phyloP scores from a whole-genome alignment of 2,329 filamentous ascomycete genomes.

The Coccinonectria pachysandricola region DNA sequence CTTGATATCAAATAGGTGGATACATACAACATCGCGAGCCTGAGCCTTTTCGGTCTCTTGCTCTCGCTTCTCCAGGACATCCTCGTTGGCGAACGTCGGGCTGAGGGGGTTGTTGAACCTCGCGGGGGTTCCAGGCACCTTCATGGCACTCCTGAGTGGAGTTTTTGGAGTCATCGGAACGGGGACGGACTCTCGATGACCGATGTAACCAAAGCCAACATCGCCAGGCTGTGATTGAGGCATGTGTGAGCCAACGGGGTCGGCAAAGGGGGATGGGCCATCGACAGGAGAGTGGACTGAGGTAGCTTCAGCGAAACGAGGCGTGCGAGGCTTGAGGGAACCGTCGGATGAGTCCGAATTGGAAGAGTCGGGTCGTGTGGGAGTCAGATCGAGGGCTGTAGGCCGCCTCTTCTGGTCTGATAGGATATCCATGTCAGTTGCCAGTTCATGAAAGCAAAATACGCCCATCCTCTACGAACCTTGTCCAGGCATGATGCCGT shows the following conservation, averaged over 20 bases:
- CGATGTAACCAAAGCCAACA: constrained; percentile 87
- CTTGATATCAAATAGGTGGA: no score
- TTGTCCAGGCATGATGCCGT: constrained; percentile 28
- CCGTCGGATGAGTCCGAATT: constrained; percentile 42
- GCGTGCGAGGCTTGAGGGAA: constrained; percentile 60
- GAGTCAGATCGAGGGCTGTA: constrained; percentile 42
- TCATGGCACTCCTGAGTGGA: constrained; percentile 84
- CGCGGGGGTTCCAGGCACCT: constrained; percentile 71
- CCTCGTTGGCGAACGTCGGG: constrained; percentile 84
- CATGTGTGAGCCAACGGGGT: constrained; percentile 42
- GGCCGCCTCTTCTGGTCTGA: constrained; percentile 47
- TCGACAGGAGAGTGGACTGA: constrained; percentile 70
- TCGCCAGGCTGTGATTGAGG: constrained; percentile 67
- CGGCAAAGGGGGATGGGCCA: constrained; percentile 45
- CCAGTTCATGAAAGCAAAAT: no score
- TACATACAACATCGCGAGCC: constrained; percentile 72
- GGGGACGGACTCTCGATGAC: constrained; percentile 47
- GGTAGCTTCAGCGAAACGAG: constrained; percentile 73
- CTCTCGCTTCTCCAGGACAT: constrained; percentile 77
- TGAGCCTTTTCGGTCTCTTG: constrained; percentile 75
- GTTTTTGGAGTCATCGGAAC: constrained; percentile 61
- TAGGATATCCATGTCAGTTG: constrained; percentile 12
- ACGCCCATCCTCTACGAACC: no score
- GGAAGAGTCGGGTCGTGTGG: constrained; percentile 37
- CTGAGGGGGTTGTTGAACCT: constrained; percentile 71